Base-by-base conservation (phyloP, 768 basidiomycete species). In the Paxillus rubicundulus region DNA sequence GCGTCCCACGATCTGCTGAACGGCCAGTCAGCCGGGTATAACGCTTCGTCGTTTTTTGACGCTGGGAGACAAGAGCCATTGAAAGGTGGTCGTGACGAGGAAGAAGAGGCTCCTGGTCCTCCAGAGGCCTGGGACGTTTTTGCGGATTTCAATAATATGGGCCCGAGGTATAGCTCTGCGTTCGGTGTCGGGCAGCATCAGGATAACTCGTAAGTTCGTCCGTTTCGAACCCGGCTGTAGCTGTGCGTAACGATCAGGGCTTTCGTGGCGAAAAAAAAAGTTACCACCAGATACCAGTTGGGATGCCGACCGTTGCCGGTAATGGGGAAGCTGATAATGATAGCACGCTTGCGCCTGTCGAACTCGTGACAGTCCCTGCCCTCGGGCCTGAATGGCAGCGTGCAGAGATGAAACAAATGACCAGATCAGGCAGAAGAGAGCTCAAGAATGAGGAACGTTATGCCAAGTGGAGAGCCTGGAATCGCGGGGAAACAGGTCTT, bases 351-450 rank as follows among this genome's bases (percentile, higher is more conserved):
- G 74, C 75, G 9, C 82, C 81, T 3, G 89, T 93, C 20, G 94
- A 98, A 70, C 77, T 95, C 68, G 87, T 96, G 40, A 96, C 94
- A 1, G 92, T 97, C 0, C 94, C 94, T 3, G 89, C 89, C 2
- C 77, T 98, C 3, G 94, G 94, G 17, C 74, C 94, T 0, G 94
- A 98, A 72, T 98, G 94, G 94, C 80, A 80, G 21, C 82, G 84
- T 45, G 73, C 79, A 17, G 94, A 98, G 66, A 70, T 97, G 68
- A 80, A 78, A 44, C 79, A 80, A 34, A 87, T 92, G 81, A 88
- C 87, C 1, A 87, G 85, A 62, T 72, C 82, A 2, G 89, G 82
- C 5, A 81, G 80, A 64, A 75, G 79, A 27, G 86, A 91, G 68
- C 74, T 79, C 45, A 82, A 82, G 64, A 62, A 72, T 13, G 82